Conservation (phyloP, 352 stramenopile genomes). For the Globisporangium solare region DNA sequence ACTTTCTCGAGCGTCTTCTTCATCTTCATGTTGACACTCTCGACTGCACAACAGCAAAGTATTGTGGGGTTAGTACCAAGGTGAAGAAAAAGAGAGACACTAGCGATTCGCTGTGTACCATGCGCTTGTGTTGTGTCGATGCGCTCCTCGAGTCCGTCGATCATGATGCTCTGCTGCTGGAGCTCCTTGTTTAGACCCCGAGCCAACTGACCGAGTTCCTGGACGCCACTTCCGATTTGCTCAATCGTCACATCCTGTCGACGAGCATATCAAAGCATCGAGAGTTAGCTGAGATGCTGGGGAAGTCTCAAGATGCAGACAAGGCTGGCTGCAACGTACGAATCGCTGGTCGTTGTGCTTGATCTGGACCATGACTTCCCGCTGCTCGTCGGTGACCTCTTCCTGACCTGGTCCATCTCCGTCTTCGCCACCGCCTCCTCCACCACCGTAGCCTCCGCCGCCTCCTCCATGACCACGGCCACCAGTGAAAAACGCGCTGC, state of each 20-base stretch:
- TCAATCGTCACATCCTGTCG: slow-evolving; percentile 80
- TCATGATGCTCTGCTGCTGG: slow-evolving; percentile 86
- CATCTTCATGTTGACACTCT: slow-evolving; percentile 85
- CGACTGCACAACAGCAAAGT: slow-evolving; percentile 33
- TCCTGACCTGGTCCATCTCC: slow-evolving; percentile 32
- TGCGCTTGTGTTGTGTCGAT: slow-evolving; percentile 80
- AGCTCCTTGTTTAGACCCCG: slow-evolving; percentile 81
- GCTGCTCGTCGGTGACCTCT: slow-evolving; percentile 67
- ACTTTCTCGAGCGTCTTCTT: slow-evolving; percentile 74
- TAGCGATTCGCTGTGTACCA: slow-evolving; percentile 25
- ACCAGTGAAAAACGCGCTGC: slow-evolving; percentile 49
- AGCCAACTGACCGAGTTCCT: slow-evolving; percentile 71
- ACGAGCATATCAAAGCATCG: not conserved
- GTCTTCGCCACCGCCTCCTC: slow-evolving; percentile 15
- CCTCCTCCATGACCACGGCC: slow-evolving; percentile 17
- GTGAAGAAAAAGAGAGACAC: not conserved
- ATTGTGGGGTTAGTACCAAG: not conserved
- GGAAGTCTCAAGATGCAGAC: not conserved
- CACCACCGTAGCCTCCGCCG: slow-evolving; percentile 25
- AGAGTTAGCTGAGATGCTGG: not conserved
- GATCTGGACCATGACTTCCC: slow-evolving; percentile 65
- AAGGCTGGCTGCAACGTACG: slow-evolving; percentile 28
- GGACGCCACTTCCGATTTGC: slow-evolving; percentile 75
- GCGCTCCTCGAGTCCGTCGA: slow-evolving; percentile 70
- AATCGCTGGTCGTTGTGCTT: slow-evolving; percentile 81